Evolutionary conservation across 1,139 yeast species (phyloP).

Genomic region (Saccharomyces pastorianus): DNA sequence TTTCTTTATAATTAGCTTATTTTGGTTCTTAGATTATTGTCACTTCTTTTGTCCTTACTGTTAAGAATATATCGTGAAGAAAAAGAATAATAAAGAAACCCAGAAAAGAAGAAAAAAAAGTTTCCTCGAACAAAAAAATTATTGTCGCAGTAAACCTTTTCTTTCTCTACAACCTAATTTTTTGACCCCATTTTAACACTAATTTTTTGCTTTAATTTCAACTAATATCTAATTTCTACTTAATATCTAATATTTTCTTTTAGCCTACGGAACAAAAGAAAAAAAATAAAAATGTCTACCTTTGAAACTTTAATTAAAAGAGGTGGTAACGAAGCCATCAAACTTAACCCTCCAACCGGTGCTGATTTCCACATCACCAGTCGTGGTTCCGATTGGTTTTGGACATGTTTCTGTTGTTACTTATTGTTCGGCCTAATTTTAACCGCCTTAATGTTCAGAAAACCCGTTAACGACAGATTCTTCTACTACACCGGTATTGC

Average conservation of each 20-base stretch:
- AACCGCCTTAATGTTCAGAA: slow-evolving; percentile 44
- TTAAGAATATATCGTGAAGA: neutral
- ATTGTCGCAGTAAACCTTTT: neutral
- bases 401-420: slow-evolving; percentile 37
- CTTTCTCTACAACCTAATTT: neutral
- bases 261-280: slow-evolving; percentile 1
- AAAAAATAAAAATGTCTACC: slow-evolving; percentile 6
- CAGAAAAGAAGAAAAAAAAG: neutral
- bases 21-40: neutral
- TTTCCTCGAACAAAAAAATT: neutral
- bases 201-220: neutral
- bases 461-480: slow-evolving; percentile 16
- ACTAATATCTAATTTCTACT: neutral
- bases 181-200: neutral
- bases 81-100: neutral
- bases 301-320: slow-evolving; percentile 15
- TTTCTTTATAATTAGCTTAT: neutral
- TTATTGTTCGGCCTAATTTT: slow-evolving; percentile 25
- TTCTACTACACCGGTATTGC: slow-evolving; percentile 32
- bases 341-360: slow-evolving; percentile 15
- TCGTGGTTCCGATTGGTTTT: slow-evolving; percentile 23
- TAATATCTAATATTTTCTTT: neutral
- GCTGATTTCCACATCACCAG: slow-evolving; percentile 20
- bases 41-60: neutral
- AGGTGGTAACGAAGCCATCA: slow-evolving; percentile 21